Percentiles rank a stretch among this genome's conserved stretches.
Evolutionary conservation across 2,329 filamentous ascomycete species (phyloP).

Genomic region (Penicillium sclerotiorum): DNA sequence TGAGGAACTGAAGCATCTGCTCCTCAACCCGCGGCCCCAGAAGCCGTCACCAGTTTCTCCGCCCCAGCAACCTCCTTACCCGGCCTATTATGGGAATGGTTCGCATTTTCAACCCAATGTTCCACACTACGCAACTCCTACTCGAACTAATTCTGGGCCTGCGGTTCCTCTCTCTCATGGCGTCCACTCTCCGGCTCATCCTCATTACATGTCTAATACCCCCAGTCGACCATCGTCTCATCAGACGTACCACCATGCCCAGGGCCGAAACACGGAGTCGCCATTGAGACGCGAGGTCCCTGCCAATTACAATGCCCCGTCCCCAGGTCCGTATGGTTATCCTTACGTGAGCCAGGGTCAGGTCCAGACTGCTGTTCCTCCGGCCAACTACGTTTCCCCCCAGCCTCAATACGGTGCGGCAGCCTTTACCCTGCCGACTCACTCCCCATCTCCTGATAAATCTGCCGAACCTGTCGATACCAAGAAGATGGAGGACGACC

Average conservation of each 20-base stretch:
- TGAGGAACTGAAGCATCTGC: constrained; percentile 48
- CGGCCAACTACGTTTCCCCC: constrained; percentile 26
- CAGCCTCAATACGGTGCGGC: constrained; percentile 24
- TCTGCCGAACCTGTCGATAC: constrained; percentile 41
- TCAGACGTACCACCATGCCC: constrained; percentile 25
- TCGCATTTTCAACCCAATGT: constrained; percentile 22
- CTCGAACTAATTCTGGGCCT: constrained; percentile 40
- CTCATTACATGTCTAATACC: constrained; percentile 18
- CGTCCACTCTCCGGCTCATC: constrained; percentile 17
- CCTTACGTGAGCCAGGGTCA: constrained; percentile 18
- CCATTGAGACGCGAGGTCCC: constrained; percentile 36
- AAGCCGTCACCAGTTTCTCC: constrained; percentile 33
- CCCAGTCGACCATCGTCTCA: constrained; percentile 27
- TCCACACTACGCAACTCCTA: constrained; percentile 34
- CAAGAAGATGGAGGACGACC: constrained; percentile 52
- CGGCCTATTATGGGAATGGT: constrained; percentile 21
- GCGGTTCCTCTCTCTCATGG: constrained; percentile 27
- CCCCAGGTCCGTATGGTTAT: constrained; percentile 27
- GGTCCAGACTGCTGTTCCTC: constrained; percentile 5
- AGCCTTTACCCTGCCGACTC: constrained; percentile 24
- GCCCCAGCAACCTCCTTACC: constrained; percentile 18
- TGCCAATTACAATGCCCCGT: constrained; percentile 4
- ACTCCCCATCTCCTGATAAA: constrained; percentile 27
- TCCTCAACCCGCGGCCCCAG: constrained; percentile 47
- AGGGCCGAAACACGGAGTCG: constrained; percentile 33